Conservation (phyloP, 345 rosid genomes). For the Corchorus capsularis region DNA sequence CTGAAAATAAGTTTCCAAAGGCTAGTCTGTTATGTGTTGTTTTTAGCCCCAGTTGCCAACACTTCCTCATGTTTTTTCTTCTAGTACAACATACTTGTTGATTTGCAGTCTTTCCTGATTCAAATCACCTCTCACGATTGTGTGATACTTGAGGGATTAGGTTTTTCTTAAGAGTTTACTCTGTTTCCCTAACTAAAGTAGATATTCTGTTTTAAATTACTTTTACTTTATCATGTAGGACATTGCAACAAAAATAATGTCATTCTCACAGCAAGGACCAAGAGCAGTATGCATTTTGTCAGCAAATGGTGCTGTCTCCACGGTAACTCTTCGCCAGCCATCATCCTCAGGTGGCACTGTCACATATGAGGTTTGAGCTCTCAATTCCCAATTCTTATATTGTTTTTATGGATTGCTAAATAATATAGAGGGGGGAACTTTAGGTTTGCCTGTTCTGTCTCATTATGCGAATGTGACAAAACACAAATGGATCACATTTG, state of each 20-base stretch:
- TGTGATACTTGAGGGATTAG: not conserved
- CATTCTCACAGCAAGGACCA: conserved; percentile 89
- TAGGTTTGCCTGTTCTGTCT: not conserved
- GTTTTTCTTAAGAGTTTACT: not conserved
- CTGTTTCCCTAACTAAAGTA: not conserved
- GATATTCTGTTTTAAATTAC: conserved; percentile 13
- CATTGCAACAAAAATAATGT: conserved; percentile 71
- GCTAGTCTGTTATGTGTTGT: not conserved
- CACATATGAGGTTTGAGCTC: conserved; percentile 79
- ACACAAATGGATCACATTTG: not conserved
- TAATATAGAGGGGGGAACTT: not conserved
- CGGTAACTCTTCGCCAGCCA: conserved; percentile 83
- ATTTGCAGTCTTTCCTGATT: not conserved
- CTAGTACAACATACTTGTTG: not conserved
- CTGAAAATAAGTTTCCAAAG: not conserved
- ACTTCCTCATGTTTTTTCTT: not conserved
- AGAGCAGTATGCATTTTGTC: conserved; percentile 85
- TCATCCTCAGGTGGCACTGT: conserved; percentile 74
- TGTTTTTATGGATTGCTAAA: not conserved
- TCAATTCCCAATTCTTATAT: not conserved
- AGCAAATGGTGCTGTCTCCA: conserved; percentile 88
- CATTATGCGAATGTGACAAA: not conserved
- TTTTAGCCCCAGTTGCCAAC: not conserved
- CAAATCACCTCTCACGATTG: not conserved
- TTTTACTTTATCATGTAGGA: conserved; percentile 47